Conservation (phyloP, 1,139 yeast genomes). For the Yamadazyma membranifaciens region DNA sequence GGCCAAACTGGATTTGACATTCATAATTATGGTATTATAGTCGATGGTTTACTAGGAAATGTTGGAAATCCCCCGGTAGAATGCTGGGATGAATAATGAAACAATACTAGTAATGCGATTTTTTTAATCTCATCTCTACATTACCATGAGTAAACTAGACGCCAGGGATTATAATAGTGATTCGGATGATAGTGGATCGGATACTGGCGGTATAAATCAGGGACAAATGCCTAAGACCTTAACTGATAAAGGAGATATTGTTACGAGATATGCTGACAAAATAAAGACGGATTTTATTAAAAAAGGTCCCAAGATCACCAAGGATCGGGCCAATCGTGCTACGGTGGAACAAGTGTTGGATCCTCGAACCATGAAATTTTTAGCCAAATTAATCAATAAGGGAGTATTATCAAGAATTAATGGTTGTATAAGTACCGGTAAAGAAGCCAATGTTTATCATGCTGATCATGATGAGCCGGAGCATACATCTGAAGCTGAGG, state of each 20-base stretch:
- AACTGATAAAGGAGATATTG: constrained; percentile 56
- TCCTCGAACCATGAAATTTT: constrained; percentile 84
- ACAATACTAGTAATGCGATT: constrained; percentile 1
- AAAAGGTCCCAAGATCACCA: constrained; percentile 55
- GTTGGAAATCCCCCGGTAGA: no score
- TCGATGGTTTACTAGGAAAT: no score
- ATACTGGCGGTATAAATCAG: background rate
- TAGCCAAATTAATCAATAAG: constrained; percentile 76
- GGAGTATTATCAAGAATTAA: constrained; percentile 83
- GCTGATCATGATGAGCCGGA: constrained; percentile 80
- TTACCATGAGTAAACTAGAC: background rate
- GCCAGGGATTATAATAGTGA: no score
- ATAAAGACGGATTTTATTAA: constrained; percentile 64
- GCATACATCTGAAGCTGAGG: no score
- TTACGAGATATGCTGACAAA: constrained; percentile 59
- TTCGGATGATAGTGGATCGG: constrained; percentile 6
- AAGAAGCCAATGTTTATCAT: constrained; percentile 97
- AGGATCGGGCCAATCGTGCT: constrained; percentile 90
- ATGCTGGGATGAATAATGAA: no score
- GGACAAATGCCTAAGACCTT: constrained; percentile 17
- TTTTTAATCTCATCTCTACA: constrained; percentile 3
- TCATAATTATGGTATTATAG: constrained; percentile 15
- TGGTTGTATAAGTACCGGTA: constrained; percentile 95
- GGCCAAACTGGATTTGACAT: constrained; percentile 15
- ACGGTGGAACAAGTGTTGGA: constrained; percentile 96